Percentiles rank a stretch among this genome's conserved stretches.
Conservation (phyloP, 2,329 filamentous ascomycete species). For the Fusarium azukiicola region DNA sequence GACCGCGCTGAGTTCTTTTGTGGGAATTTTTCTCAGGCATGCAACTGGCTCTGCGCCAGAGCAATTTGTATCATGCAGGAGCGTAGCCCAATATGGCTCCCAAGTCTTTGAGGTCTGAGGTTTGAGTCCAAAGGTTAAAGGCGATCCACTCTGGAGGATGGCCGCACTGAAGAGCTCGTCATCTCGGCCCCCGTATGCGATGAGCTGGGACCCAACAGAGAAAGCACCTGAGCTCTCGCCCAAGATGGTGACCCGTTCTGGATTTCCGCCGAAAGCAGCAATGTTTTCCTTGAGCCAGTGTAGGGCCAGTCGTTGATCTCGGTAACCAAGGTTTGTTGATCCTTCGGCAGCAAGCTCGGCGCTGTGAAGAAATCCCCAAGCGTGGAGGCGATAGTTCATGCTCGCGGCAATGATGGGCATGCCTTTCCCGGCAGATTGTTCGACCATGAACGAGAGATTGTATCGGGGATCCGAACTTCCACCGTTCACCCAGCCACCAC, state of each 20-base stretch:
- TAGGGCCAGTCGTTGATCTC: not conserved
- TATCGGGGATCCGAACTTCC: not conserved
- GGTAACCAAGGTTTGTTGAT: not conserved
- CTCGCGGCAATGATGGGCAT: no score
- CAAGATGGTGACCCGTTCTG: not conserved
- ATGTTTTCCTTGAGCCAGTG: not conserved
- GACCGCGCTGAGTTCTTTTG: not conserved
- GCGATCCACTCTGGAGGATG: not conserved
- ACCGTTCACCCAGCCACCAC: not conserved
- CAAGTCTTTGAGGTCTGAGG: not conserved
- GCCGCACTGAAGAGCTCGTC: not conserved
- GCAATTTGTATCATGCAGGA: not conserved
- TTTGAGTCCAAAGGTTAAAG: not conserved
- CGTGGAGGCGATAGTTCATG: no score
- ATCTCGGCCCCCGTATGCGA: not conserved
- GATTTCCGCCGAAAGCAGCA: not conserved
- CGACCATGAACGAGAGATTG: not conserved
- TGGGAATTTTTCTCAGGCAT: not conserved
- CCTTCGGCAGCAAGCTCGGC: not conserved
- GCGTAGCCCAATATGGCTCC: not conserved
- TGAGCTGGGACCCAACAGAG: not conserved
- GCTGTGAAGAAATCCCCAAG: not conserved
- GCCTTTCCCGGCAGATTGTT: no score
- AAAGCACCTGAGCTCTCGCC: not conserved
- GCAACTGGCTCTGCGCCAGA: not conserved